Percentiles rank a stretch among this genome's conserved stretches.
Conservation (phyloP, 208 protist species). For the Tritrichomonas musculus region DNA sequence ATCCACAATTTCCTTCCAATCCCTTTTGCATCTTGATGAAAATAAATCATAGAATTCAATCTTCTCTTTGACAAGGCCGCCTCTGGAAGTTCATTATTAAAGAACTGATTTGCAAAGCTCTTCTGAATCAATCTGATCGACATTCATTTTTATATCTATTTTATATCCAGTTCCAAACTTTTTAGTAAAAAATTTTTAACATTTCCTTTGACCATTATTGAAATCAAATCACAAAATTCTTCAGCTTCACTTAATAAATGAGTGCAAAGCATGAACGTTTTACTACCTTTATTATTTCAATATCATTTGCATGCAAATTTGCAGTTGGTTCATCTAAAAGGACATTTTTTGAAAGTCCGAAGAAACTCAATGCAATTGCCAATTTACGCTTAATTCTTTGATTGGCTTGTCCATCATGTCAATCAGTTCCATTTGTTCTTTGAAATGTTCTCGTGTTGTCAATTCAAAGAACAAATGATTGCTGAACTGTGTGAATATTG, state of each 20-base stretch:
- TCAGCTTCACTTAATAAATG: slow-evolving; percentile 1
- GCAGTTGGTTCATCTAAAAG: slow-evolving; percentile 35
- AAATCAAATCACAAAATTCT: neutral
- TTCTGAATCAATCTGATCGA: neutral
- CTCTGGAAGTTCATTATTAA: neutral
- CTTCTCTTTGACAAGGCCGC: neutral
- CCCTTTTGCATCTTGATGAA: slow-evolving; percentile 2
- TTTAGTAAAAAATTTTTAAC: neutral
- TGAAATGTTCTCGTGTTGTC: neutral
- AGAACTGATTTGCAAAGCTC: neutral
- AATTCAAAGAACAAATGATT: no score
- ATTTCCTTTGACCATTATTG: slow-evolving; percentile 29
- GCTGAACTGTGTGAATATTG: no score
- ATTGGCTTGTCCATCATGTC: neutral
- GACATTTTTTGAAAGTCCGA: neutral
- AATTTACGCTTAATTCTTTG: neutral
- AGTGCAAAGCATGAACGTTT: slow-evolving; percentile 26
- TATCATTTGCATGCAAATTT: neutral
- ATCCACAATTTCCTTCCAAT: neutral
- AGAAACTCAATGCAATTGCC: neutral
- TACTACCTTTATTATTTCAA: neutral
- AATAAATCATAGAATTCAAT: neutral
- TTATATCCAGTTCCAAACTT: neutral
- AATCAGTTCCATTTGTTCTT: neutral
- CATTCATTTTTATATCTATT: neutral